phyloP scores from a whole-genome alignment of 2,329 filamentous ascomycete species.

The Pseudocercospora cruenta region DNA sequence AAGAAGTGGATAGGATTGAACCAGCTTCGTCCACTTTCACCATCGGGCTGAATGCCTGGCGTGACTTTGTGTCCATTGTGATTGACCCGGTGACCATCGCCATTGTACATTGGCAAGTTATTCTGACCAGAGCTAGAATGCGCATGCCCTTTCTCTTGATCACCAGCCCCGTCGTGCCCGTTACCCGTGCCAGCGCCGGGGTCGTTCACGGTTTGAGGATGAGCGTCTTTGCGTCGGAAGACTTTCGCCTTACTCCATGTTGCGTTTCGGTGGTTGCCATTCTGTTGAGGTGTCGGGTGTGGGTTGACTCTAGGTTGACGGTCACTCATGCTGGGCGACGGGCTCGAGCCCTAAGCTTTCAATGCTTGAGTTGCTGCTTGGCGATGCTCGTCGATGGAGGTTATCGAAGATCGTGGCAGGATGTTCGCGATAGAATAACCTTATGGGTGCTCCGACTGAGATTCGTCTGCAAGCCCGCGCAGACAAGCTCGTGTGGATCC shows the following conservation, averaged over 20 bases:
- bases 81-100: conserved; percentile 42
- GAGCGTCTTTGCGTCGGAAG: conserved; percentile 28
- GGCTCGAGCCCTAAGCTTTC: neutral
- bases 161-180: conserved; percentile 14
- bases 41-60: conserved; percentile 48
- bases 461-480: neutral
- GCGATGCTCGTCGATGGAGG: neutral
- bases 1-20: conserved; percentile 51
- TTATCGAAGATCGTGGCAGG: neutral
- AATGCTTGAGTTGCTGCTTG: neutral
- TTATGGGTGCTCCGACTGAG: neutral
- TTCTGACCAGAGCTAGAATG: neutral
- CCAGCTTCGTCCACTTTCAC: conserved; percentile 52
- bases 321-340: conserved; percentile 12
- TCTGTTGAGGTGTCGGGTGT: neutral
- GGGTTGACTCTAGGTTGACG: neutral
- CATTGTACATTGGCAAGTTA: conserved; percentile 31
- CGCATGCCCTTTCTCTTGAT: conserved; percentile 22
- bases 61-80: conserved; percentile 51
- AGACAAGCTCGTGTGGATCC: neutral
- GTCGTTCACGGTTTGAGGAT: conserved; percentile 22
- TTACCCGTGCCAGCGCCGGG: conserved; percentile 10
- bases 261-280: neutral
- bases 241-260: conserved; percentile 17
- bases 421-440: conserved; percentile 11